A percentile compares a stretch with the other conserved stretches of the same genome.
phyloP scores from a whole-genome alignment of 1,284 basidiomycete genomes.

The Hortiboletus rubellus region DNA sequence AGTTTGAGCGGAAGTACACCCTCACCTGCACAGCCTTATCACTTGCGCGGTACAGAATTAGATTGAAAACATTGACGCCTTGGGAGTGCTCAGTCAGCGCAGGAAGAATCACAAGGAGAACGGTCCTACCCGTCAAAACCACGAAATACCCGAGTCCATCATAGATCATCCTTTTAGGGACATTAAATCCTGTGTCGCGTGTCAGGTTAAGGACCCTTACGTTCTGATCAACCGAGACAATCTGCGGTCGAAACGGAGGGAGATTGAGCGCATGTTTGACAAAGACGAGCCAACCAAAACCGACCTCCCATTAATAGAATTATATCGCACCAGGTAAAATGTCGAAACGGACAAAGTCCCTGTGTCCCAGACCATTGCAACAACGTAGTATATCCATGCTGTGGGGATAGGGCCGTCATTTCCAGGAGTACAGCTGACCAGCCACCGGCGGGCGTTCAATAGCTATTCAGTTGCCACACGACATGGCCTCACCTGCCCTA shows the following conservation, averaged over 20 bases:
- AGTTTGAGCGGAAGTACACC: conserved; percentile 11
- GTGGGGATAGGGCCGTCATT: conserved; percentile 26
- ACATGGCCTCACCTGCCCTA: conserved; percentile 29
- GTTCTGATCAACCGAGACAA: conserved; percentile 31
- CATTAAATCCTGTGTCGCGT: conserved; percentile 3
- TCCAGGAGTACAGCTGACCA: conserved; percentile 38
- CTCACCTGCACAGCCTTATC: conserved; percentile 28
- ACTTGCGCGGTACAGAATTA: conserved; percentile 28
- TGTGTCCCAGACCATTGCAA: conserved; percentile 42
- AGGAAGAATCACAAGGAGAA: background rate
- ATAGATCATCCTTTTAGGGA: conserved; percentile 33
- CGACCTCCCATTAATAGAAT: conserved; percentile 29
- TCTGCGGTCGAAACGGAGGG: conserved; percentile 15
- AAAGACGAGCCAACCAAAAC: conserved; percentile 3
- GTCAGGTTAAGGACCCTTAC: conserved; percentile 19
- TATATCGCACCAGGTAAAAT: conserved; percentile 33
- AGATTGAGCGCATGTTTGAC: conserved; percentile 6
- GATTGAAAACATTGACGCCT: conserved; percentile 32
- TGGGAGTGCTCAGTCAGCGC: conserved; percentile 13
- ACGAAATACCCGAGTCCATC: conserved; percentile 38
- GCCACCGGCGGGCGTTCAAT: background rate
- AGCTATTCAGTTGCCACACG: background rate
- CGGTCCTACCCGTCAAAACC: conserved; percentile 28
- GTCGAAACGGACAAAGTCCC: conserved; percentile 39
- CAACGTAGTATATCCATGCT: conserved; percentile 45